Evolutionary conservation across 176 grass and related monocot genomes (phyloP).

Genomic region (Metroxylon sagu): DNA sequence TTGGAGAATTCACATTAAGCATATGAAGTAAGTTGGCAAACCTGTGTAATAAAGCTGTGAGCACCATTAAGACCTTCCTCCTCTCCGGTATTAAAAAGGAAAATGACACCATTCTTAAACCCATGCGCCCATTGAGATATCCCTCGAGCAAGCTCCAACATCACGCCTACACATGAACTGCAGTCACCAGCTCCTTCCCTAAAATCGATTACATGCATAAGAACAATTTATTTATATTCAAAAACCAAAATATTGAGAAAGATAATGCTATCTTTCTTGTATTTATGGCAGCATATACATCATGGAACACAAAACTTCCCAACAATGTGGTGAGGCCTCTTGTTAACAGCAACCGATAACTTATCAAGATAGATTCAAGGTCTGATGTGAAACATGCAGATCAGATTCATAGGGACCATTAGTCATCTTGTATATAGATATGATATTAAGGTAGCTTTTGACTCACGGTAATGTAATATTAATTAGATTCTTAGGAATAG

Average conservation of each 20-base stretch:
- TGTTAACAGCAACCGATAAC: too few relatives aligned
- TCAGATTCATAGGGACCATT: too few relatives aligned
- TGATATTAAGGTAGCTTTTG: too few relatives aligned
- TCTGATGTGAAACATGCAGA: too few relatives aligned
- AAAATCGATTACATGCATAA: too few relatives aligned
- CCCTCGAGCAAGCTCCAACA: conserved; percentile 94
- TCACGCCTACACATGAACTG: conserved; percentile 88
- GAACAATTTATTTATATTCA: too few relatives aligned
- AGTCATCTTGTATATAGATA: too few relatives aligned
- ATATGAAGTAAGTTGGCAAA: conserved; percentile 23
- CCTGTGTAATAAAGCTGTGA: conserved; percentile 99
- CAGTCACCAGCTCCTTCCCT: conserved; percentile 97
- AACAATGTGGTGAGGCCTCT: too few relatives aligned
- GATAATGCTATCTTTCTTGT: neutral
- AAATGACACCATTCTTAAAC: conserved; percentile 73
- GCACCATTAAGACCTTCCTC: conserved; percentile 95
- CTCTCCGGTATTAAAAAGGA: conserved; percentile 97
- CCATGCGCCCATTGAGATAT: conserved; percentile 89
- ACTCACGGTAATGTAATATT: too few relatives aligned
- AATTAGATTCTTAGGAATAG: too few relatives aligned
- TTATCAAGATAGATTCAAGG: too few relatives aligned
- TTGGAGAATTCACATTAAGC: neutral
- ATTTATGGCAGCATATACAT: neutral
- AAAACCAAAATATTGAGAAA: neutral
- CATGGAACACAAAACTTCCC: too few relatives aligned